Conservation (phyloP, 2,329 filamentous ascomycete species). For the Aspergillus cejpii region DNA sequence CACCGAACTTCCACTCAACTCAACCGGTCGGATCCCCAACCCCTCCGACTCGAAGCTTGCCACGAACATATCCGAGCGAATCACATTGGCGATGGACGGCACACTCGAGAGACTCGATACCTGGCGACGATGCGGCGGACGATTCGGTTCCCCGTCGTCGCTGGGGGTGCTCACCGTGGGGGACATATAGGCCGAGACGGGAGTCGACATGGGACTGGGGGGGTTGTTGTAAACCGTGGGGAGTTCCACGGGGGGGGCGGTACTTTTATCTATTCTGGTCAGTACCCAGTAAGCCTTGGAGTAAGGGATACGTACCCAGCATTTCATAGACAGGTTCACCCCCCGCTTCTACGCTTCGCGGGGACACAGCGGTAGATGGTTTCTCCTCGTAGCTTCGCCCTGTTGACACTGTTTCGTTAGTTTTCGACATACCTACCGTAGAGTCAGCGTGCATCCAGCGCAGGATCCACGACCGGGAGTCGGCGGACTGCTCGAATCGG, state of each 20-base stretch:
- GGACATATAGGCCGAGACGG: conserved; percentile 1
- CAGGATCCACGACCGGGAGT: conserved; percentile 3
- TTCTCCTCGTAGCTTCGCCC: neutral
- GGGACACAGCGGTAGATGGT: neutral
- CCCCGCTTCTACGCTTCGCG: conserved; percentile 2
- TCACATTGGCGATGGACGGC: conserved; percentile 4
- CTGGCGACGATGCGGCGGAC: conserved; percentile 8
- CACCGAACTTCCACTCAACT: neutral
- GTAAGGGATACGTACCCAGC: conserved; percentile 2
- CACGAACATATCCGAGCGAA: conserved; percentile 9
- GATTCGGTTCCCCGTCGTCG: neutral
- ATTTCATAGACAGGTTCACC: conserved; percentile 11
- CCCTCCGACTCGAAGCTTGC: conserved; percentile 8
- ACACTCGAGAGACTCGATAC: conserved; percentile 10
- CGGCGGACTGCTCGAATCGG: neutral
- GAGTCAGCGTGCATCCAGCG: conserved; percentile 6
- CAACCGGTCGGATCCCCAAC: neutral
- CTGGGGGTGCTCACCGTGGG: conserved; percentile 4
- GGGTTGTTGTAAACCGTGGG: conserved; percentile 10
- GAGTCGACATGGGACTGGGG: neutral
- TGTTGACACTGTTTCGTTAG: conserved; percentile 1
- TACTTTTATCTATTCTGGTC: conserved; percentile 4
- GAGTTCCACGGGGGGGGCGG: conserved; percentile 6
- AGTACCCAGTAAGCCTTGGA: too few species aligned
- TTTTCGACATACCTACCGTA: neutral